Percentiles rank a stretch among this genome's conserved stretches.
phyloP scores from a whole-genome alignment of 2,329 filamentous ascomycete species.

The Periconia sp. region DNA sequence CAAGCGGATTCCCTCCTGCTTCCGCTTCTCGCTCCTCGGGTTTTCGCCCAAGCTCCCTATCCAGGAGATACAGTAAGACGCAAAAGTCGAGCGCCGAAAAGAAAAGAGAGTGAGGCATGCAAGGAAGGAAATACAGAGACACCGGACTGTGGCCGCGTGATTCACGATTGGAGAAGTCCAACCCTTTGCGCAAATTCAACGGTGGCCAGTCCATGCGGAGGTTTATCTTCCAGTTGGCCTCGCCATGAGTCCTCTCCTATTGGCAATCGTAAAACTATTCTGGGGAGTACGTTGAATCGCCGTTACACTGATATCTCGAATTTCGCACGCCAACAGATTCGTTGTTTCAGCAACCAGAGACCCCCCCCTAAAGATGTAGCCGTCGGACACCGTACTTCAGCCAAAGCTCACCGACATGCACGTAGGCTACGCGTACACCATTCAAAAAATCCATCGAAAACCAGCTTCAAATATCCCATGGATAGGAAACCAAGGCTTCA shows the following conservation, averaged over 20 bases:
- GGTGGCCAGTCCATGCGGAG: not conserved
- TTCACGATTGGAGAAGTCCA: not conserved
- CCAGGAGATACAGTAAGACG: slow-evolving; percentile 3
- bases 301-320: slow-evolving; percentile 30
- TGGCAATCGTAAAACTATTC: not conserved
- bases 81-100: slow-evolving; percentile 10
- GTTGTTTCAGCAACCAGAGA: slow-evolving; percentile 8
- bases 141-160: not conserved
- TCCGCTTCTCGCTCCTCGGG: slow-evolving; percentile 44
- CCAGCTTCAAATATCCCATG: not conserved
- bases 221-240: not conserved
- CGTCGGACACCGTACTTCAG: not conserved
- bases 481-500: not conserved
- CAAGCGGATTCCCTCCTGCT: slow-evolving; percentile 35
- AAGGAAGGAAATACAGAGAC: not conserved
- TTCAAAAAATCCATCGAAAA: not conserved
- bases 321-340: slow-evolving; percentile 16
- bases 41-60: slow-evolving; percentile 27
- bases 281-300: slow-evolving; percentile 5
- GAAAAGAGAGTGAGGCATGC: slow-evolving; percentile 10
- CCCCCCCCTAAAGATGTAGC: not conserved
- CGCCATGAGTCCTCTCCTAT: not conserved
- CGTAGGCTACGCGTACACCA: slow-evolving; percentile 7
- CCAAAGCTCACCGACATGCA: slow-evolving; percentile 1
- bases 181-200: no score